Evolutionary conservation across 2,329 filamentous ascomycete species (phyloP).

Genomic region (Ceratocystis colombiana): DNA sequence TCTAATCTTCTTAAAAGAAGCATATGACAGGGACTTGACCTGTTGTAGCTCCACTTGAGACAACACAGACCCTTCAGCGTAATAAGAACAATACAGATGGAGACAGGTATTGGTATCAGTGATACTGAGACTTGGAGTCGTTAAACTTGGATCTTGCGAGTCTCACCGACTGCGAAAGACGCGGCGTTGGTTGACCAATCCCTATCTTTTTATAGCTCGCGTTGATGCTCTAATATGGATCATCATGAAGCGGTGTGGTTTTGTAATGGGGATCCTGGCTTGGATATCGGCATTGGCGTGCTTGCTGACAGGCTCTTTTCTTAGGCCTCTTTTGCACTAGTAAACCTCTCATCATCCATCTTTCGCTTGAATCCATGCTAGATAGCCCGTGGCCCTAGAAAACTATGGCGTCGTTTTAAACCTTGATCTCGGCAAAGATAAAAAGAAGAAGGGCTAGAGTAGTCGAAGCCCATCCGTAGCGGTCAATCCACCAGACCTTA

Average conservation of each 20-base stretch:
- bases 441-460: not conserved
- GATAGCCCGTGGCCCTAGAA: no score
- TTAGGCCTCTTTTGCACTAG: not conserved
- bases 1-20: constrained; percentile 9
- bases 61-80: constrained; percentile 11
- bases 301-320: not conserved
- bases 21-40: constrained; percentile 7
- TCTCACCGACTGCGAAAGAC: not conserved
- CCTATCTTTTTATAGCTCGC: not conserved
- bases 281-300: not conserved
- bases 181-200: not conserved
- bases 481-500: not conserved
- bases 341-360: not conserved
- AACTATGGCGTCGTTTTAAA: not conserved
- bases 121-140: not conserved
- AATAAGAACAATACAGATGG: not conserved
- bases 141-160: not conserved
- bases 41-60: constrained; percentile 11
- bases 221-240: not conserved
- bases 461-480: not conserved
- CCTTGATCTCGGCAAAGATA: not conserved
- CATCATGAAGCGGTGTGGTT: not conserved
- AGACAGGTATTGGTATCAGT: not conserved
- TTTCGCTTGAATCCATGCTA: no score
- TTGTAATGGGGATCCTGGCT: constrained; percentile 10